Conservation (phyloP, 2,329 filamentous ascomycete species). For the Cercospora sp. region DNA sequence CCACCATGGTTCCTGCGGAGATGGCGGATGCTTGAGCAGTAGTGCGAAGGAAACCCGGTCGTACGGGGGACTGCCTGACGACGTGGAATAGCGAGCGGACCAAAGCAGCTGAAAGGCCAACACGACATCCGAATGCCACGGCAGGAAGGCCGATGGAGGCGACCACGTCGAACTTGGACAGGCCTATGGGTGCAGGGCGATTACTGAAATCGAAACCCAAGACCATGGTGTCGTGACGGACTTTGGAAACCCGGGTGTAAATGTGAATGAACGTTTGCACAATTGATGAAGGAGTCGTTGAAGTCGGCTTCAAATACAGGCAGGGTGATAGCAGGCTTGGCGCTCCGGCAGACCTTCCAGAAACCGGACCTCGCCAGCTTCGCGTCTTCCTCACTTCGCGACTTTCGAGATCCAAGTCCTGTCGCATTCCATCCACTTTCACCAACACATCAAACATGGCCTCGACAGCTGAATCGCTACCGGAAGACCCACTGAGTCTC, state of each 20-base stretch:
- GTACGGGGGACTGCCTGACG: not conserved
- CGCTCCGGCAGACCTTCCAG: not conserved
- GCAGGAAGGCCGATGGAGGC: not conserved
- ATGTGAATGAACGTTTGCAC: no score
- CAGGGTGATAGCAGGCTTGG: not conserved
- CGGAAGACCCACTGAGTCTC: slow-evolving; percentile 70
- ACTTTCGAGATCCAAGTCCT: not conserved
- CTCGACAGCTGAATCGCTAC: slow-evolving; percentile 43
- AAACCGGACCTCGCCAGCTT: not conserved
- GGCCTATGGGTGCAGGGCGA: no score
- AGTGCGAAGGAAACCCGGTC: no score
- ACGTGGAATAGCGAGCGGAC: not conserved
- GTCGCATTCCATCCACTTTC: not conserved
- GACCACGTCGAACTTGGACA: not conserved
- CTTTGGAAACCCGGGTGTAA: no score
- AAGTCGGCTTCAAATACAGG: not conserved
- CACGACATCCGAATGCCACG: not conserved
- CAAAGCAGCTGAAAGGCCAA: not conserved
- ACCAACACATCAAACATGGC: slow-evolving; percentile 9
- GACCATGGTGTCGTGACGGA: no score
- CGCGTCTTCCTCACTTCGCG: slow-evolving; percentile 8
- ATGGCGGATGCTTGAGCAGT: no score
- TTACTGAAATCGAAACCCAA: no score
- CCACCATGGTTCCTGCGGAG: no score
- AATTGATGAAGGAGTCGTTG: not conserved